Evolutionary conservation across 345 rosid genomes (phyloP), one percentile per base, ranked within the genome.

Genomic region (Zanthoxylum bungeanum): DNA sequence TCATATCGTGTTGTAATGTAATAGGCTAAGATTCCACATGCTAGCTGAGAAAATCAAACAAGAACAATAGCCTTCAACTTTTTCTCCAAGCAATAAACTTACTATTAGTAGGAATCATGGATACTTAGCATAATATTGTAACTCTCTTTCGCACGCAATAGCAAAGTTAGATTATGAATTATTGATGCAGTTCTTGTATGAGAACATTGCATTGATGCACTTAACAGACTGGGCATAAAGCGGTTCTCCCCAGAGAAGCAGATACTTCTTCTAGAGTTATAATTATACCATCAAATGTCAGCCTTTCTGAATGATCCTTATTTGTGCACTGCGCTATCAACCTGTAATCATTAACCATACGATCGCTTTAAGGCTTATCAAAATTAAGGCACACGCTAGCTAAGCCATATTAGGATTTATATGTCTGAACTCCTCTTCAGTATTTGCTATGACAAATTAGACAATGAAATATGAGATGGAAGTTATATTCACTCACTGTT

Each of bases 181-280:
- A 31, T 14, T 28, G 34, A 7, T 17, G 37, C 63, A 12, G 5
- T 10, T 9, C 16, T 17, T n/a, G n/a, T n/a, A n/a, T n/a, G n/a
- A n/a, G n/a, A n/a, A n/a, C n/a, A n/a, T n/a, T n/a, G n/a, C n/a
- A n/a, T n/a, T n/a, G n/a, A n/a, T n/a, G n/a, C n/a, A n/a, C n/a
- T 53, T n/a, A 75, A 73, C 82, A 75, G 17, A 77, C 77, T 51
- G 80, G 80, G 46, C 79, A 82, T 44, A 44, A 44, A 11, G 64
- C 76, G 12, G 39, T 74, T 60, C 73, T 70, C 11, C 75, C 63
- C 16, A 64, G 24, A 31, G 6, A 9, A 3, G 24, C 31, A 2
- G 68, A 77, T 31, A 76, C 89, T 74, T 85, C 89, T 36, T 87
- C 92, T 11, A 87, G 68, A 12, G 58, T 80, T 3, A 17, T 27